A percentile compares a stretch with the other conserved stretches of the same genome.
Conservation (phyloP, 2,329 filamentous ascomycete genomes). For the Alternaria conjuncta region DNA sequence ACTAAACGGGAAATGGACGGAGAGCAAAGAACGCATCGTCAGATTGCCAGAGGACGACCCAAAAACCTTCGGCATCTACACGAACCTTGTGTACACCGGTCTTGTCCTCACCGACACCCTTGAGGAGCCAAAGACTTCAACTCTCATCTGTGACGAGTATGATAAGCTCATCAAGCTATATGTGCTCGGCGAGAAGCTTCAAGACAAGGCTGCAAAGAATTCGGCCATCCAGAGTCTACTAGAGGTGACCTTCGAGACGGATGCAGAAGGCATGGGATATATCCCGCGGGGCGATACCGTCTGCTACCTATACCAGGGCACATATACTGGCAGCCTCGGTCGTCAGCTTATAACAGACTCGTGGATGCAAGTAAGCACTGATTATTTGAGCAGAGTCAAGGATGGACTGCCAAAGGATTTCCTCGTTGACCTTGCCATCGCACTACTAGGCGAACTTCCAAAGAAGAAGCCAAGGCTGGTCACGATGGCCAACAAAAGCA, state of each 20-base stretch:
- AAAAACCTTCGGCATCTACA: background rate
- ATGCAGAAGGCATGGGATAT: no score
- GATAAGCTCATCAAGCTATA: background rate
- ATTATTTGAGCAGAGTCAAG: no score
- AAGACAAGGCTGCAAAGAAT: background rate
- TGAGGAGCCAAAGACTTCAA: no score
- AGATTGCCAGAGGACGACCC: background rate
- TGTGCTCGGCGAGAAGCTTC: background rate
- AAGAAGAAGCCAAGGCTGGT: background rate
- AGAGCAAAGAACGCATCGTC: background rate
- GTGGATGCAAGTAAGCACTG: no score
- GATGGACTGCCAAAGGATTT: background rate
- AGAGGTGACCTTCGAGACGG: no score
- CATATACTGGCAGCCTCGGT: background rate
- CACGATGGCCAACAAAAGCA: background rate
- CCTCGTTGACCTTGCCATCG: background rate
- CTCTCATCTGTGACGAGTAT: no score
- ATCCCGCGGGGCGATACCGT: no score
- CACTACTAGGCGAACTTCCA: background rate
- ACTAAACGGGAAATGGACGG: background rate
- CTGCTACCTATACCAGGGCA: no score
- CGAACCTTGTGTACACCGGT: background rate
- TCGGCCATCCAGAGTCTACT: background rate
- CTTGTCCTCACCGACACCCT: rapidly evolving
- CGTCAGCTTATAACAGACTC: no score